Conservation (phyloP, 495 filamentous ascomycete genomes). For the Penicillium dipodomyicola region DNA sequence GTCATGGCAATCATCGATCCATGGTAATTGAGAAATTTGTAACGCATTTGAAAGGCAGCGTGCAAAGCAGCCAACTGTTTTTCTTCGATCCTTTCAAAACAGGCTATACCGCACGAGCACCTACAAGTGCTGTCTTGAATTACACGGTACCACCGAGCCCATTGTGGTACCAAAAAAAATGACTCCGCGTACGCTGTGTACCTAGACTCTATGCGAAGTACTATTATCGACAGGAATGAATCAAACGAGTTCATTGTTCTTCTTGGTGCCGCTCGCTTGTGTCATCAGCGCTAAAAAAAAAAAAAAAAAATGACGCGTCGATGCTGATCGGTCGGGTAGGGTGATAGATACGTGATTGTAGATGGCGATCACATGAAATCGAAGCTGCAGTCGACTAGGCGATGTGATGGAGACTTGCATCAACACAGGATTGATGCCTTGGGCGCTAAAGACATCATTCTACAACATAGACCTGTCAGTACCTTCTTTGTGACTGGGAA, state of each 20-base stretch:
- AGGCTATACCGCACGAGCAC: background rate
- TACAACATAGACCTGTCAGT: background rate
- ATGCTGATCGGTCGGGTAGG: constrained; percentile 5
- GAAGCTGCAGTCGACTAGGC: background rate
- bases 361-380: constrained; percentile 3
- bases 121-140: background rate
- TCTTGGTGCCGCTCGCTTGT: background rate
- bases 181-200: background rate
- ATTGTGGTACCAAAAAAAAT: background rate
- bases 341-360: constrained; percentile 1
- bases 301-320: constrained; percentile 8
- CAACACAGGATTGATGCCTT: background rate
- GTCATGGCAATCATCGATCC: background rate
- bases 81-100: background rate
- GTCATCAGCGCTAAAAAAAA: constrained; percentile 10
- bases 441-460: background rate
- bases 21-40: background rate
- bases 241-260: background rate
- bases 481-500: background rate
- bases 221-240: background rate
- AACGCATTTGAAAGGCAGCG: background rate
- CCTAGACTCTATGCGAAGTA: background rate
- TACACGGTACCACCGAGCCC: background rate
- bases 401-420: background rate
- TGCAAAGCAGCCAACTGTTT: background rate